Base-by-base conservation (phyloP, 2,329 filamentous ascomycete species). In the Phaeoacremonium minimum region DNA sequence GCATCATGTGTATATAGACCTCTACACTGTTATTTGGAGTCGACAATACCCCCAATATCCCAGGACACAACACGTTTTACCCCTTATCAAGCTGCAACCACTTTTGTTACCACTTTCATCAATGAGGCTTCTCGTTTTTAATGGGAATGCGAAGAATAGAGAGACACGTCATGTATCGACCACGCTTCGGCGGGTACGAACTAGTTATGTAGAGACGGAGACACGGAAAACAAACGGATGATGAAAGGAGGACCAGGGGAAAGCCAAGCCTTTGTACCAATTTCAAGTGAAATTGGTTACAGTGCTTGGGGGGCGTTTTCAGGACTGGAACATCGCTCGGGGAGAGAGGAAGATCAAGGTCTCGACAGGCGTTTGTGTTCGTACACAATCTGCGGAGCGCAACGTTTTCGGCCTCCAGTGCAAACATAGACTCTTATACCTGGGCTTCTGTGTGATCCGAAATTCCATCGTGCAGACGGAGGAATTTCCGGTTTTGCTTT, bases 1-100 rank as follows among this genome's bases (percentile, higher is more conserved):
- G 44, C 46, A 46, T 40, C 40, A 52, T 49, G 43, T 54, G 53
- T 57, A 57, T 56, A 59, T 56, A 55, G 45, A 52, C 36, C n/a
- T 43, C 44, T 42, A 38, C 44, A 41, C 43, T 53, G 53, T 46
- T 56, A 52, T 51, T 55, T 47, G 55, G 55, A 58, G 48, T 48
- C 45, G 49, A 50, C 45, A 40, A 39, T 35, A 38, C 38, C 46
- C 48, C 51, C 43, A 32, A 42, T 40, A 39, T 37, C 44, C 44
- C 42, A 44, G 20, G 44, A 41, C 46, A 48, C 46, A 35, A 42
- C 40, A 48, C 45, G 32, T 41, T 46, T 53, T 45, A 49, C 28
- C 45, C 30, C 39, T 30, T 38, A 38, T 35, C 30, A 42, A 36
- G 35, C 30, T 38, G 36, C 36, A 38, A 38, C 41, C 35, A 33